Conservation (phyloP, 2,329 filamentous ascomycete species). For the Helminthosporium solani region DNA sequence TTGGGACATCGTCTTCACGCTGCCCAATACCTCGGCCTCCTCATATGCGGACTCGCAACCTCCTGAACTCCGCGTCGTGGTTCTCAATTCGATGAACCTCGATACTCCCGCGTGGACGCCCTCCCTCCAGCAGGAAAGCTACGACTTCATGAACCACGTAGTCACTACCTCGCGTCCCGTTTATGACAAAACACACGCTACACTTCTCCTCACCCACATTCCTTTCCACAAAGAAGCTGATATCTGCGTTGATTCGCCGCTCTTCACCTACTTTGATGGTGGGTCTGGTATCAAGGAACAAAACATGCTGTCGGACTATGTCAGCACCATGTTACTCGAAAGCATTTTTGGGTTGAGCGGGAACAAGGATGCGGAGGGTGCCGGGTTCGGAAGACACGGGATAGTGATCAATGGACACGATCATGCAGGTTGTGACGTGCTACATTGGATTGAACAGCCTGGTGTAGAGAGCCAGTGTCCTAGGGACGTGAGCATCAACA, state of each 20-base stretch:
- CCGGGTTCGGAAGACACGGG: conserved; percentile 68
- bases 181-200: conserved; percentile 66
- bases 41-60: neutral
- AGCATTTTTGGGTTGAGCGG: conserved; percentile 78
- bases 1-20: conserved; percentile 75
- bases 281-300: conserved; percentile 79
- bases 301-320: conserved; percentile 77
- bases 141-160: conserved; percentile 70
- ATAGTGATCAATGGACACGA: conserved; percentile 92
- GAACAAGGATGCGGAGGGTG: conserved; percentile 57
- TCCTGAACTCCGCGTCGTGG: conserved; percentile 77
- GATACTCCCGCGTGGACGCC: conserved; percentile 73
- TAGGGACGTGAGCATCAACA: conserved; percentile 9
- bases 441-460: conserved; percentile 60
- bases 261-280: conserved; percentile 73
- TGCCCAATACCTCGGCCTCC: conserved; percentile 18
- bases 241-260: conserved; percentile 79
- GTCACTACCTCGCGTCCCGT: conserved; percentile 64
- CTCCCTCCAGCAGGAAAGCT: conserved; percentile 72
- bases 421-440: conserved; percentile 88
- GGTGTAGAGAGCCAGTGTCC: conserved; percentile 16
- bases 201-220: conserved; percentile 86
- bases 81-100: conserved; percentile 91
- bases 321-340: conserved; percentile 71
- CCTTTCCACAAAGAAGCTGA: conserved; percentile 82